Conservation (phyloP, 306 rosid species). For the Inga leiocalycina region DNA sequence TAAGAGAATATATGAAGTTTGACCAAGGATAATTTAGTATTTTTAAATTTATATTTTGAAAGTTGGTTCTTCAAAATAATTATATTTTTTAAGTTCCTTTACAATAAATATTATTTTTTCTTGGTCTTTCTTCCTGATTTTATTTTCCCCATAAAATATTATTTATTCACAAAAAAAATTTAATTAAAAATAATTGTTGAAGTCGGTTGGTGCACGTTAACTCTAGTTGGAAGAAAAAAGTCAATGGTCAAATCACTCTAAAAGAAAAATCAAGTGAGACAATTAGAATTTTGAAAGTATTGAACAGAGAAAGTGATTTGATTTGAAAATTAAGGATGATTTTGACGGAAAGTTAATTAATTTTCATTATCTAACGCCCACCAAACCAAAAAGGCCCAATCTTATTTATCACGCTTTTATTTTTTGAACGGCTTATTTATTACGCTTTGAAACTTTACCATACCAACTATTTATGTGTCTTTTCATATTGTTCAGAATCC, state of each 20-base stretch:
- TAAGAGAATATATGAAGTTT: too few relatives aligned
- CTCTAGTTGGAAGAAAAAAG: not conserved
- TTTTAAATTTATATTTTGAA: too few relatives aligned
- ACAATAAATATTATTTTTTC: too few relatives aligned
- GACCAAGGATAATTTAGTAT: too few relatives aligned
- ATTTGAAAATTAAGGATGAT: slow-evolving; percentile 10
- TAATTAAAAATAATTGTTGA: not conserved
- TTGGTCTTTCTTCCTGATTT: too few relatives aligned
- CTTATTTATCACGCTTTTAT: slow-evolving; percentile 16
- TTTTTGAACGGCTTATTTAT: not conserved
- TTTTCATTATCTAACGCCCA: not conserved
- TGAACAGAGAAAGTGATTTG: not conserved
- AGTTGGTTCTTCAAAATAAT: too few relatives aligned
- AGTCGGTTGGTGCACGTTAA: not conserved
- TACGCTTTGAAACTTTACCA: slow-evolving; percentile 11
- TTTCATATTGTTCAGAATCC: not conserved
- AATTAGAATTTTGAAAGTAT: not conserved
- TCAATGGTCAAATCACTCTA: slow-evolving; percentile 26
- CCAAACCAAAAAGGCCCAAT: slow-evolving; percentile 16
- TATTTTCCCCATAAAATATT: not conserved
- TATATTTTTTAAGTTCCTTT: too few relatives aligned
- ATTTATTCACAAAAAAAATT: not conserved
- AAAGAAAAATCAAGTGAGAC: not conserved
- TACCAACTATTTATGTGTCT: not conserved
- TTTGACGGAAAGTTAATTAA: slow-evolving; percentile 30